Conservation (phyloP, 331 rosid species). For the Quercus phellos region DNA sequence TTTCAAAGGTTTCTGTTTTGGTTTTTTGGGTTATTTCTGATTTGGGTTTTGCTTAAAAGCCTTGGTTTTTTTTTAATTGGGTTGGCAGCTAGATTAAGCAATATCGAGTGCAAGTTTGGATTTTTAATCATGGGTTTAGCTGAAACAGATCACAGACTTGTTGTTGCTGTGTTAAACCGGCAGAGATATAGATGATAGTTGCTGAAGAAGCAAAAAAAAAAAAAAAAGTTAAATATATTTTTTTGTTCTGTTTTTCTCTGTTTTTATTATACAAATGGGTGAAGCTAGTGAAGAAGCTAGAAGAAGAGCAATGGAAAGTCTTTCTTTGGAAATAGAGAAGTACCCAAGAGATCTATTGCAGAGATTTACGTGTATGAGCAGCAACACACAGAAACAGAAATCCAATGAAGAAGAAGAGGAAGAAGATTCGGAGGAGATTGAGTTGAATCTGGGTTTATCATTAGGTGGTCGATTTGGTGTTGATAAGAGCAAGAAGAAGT, state of each 20-base stretch:
- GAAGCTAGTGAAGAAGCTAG: conserved; percentile 49
- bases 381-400: conserved; percentile 7
- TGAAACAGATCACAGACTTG: conserved; percentile 15
- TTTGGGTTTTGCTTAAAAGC: conserved; percentile 15
- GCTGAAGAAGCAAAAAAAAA: conserved; percentile 3
- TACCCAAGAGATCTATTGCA: conserved; percentile 85
- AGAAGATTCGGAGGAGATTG: conserved; percentile 46
- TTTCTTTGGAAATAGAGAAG: conserved; percentile 42
- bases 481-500: conserved; percentile 59
- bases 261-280: conserved; percentile 31
- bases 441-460: conserved; percentile 82
- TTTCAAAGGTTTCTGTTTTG: neutral
- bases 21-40: conserved; percentile 2
- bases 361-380: conserved; percentile 38
- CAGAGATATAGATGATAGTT: neutral
- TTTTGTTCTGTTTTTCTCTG: neutral
- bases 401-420: conserved; percentile 10
- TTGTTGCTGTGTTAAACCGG: conserved; percentile 3
- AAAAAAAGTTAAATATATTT: no score
- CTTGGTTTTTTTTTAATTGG: conserved; percentile 13
- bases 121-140: conserved; percentile 32
- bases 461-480: conserved; percentile 90
- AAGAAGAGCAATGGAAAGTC: conserved; percentile 37
- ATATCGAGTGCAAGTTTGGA: conserved; percentile 13
- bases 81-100: neutral